phyloP scores from a whole-genome alignment of 2,329 filamentous ascomycete genomes.

The Westerdykella ornata region DNA sequence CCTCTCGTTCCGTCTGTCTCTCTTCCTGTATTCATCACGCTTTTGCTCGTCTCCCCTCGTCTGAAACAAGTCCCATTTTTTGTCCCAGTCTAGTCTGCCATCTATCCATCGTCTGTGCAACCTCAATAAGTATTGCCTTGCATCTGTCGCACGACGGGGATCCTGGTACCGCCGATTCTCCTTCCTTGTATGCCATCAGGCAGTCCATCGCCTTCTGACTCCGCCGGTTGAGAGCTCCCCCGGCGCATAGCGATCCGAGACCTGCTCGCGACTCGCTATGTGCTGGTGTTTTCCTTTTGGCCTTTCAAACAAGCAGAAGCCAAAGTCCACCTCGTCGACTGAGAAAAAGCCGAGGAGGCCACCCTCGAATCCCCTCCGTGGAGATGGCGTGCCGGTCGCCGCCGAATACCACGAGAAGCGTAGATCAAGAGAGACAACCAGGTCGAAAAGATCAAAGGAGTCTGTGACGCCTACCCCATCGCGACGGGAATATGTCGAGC shows the following conservation, averaged over 20 bases:
- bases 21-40: slow-evolving; percentile 15
- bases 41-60: slow-evolving; percentile 15
- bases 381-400: slow-evolving; percentile 18
- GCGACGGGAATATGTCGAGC: slow-evolving; percentile 19
- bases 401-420: slow-evolving; percentile 28
- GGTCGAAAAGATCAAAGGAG: slow-evolving; percentile 22
- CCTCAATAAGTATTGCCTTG: slow-evolving; percentile 25
- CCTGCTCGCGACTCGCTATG: slow-evolving; percentile 27
- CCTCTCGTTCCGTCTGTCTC: background rate
- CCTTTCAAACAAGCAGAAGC: slow-evolving; percentile 26
- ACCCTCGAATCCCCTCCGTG: slow-evolving; percentile 17
- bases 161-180: slow-evolving; percentile 23
- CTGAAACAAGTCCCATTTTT: slow-evolving; percentile 14
- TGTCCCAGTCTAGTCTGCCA: slow-evolving; percentile 19
- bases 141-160: slow-evolving; percentile 17
- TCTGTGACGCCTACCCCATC: slow-evolving; percentile 18
- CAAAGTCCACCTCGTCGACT: slow-evolving; percentile 19
- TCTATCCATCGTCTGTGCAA: slow-evolving; percentile 3
- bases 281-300: slow-evolving; percentile 35
- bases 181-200: slow-evolving; percentile 19
- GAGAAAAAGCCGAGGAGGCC: slow-evolving; percentile 27
- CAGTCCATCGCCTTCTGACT: slow-evolving; percentile 7
- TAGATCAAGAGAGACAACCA: slow-evolving; percentile 21
- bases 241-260: slow-evolving; percentile 24
- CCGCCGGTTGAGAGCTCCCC: slow-evolving; percentile 11